Base-by-base conservation (phyloP, 1,284 basidiomycete species). In the Taiwanofungus camphoratus region DNA sequence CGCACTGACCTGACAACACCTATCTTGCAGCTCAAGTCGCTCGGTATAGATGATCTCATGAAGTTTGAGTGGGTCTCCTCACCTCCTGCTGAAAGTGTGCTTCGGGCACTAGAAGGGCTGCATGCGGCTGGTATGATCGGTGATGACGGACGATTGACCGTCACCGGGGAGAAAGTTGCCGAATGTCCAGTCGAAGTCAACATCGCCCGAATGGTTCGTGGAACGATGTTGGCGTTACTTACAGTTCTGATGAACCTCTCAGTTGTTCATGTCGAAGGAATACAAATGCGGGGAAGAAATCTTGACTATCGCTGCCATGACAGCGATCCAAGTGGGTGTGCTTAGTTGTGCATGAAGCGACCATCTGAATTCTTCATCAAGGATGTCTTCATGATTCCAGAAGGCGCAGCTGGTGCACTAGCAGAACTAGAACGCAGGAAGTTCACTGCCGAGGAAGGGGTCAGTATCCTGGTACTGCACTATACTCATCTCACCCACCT, bases 401-500 rank as follows among this genome's bases (percentile, higher is more conserved):
- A 92, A 13, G 92, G 91, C 5, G 77, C 79, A n/a, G 74, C 80
- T 12, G 89, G 86, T 5, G 87, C 90, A 0, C 61, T 92, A 41
- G 91, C 87, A 7, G 92, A 96, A 63, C 67, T 99, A 7, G 91
- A 95, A 62, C 74, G 91, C 38, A 72, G 95, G 42, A 95, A 96
- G 58, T 99, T 99, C 56, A 95, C 92, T 0, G 92, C 93, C 0
- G 91, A 96, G 64, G 94, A 99, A 77, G 96, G 96, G 52, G 90
- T 90, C 48, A 58, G 76, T 27, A 3, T n/a, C 31, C 29, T 33
- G 15, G 44, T 44, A 9, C 13, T 9, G 19, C 29, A 27, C 32
- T 12, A 4, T 30, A 26, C 39, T 31, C 18, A 22, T 41, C 34
- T 43, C 23, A 29, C 38, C 5, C 9, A 18, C 23, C 18, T 32